Evolutionary conservation across 106 monocot genomes (phyloP).

Genomic region (Acanthochlamys bracteata): DNA sequence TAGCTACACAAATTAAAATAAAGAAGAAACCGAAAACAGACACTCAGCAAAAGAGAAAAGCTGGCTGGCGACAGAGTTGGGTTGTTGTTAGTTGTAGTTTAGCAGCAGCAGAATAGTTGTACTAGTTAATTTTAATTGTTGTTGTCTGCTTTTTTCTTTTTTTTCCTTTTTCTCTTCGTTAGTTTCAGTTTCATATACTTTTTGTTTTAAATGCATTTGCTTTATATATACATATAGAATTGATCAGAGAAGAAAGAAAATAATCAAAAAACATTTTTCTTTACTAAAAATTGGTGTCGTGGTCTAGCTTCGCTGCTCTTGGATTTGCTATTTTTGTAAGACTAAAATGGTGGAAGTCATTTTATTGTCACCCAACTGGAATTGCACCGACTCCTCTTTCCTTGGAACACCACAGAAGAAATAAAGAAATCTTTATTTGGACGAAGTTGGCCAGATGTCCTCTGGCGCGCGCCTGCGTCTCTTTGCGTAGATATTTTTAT

Average conservation of each 20-base stretch:
- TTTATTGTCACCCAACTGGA: not conserved
- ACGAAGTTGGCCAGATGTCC: no score
- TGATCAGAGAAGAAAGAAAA: no score
- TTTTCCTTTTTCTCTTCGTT: no score
- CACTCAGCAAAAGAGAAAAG: not conserved
- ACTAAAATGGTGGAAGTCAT: not conserved
- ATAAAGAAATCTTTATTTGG: no score
- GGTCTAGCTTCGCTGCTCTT: not conserved
- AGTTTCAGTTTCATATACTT: not conserved
- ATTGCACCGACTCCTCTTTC: no score
- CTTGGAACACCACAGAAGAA: no score
- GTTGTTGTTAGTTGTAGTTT: no score
- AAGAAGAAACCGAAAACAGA: not conserved
- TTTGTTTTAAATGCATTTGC: not conserved
- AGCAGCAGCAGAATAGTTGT: constrained; percentile 1
- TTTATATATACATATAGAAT: no score
- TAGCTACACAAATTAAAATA: not conserved
- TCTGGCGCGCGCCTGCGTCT: no score
- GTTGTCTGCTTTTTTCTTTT: not conserved
- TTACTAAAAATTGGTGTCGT: not conserved
- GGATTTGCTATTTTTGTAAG: not conserved
- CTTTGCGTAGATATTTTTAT: no score
- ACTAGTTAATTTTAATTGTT: not conserved
- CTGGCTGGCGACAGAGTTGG: not conserved
- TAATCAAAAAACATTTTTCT: no score